A percentile compares a stretch with the other conserved stretches of the same genome.
Conservation (phyloP, 371 early-diverging fungal genomes). For the Edhazardia aedis region DNA sequence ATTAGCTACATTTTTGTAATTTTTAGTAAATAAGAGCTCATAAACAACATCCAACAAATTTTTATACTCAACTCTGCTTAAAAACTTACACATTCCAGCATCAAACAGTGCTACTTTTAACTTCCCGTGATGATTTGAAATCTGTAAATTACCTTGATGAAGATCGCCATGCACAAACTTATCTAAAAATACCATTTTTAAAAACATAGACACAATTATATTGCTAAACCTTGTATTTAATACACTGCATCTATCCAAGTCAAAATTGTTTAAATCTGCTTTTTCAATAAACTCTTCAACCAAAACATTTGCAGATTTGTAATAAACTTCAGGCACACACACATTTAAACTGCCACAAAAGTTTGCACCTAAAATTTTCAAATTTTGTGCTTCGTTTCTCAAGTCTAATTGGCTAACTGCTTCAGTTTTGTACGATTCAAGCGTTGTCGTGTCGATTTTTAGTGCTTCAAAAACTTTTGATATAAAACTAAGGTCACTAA, state of each 20-base stretch:
- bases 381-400: slow-evolving; percentile 17
- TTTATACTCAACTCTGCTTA: not conserved
- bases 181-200: slow-evolving; percentile 19
- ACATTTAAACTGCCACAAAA: not conserved
- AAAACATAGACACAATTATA: not conserved
- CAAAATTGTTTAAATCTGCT: not conserved
- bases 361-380: slow-evolving; percentile 6
- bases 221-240: not conserved
- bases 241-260: not conserved
- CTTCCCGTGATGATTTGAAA: not conserved
- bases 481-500: slow-evolving; percentile 3
- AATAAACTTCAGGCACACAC: slow-evolving; percentile 19
- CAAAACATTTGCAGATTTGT: slow-evolving; percentile 13
- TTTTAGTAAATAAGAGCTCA: not conserved
- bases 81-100: slow-evolving; percentile 1
- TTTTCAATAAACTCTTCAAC: slow-evolving; percentile 9
- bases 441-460: not conserved
- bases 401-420: slow-evolving; percentile 13
- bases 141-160: slow-evolving; percentile 19
- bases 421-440: slow-evolving; percentile 1
- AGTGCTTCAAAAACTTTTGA: not conserved
- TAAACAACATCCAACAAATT: not conserved
- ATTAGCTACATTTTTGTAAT: not conserved
- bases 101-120: not conserved
- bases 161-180: slow-evolving; percentile 21